Conservation (phyloP, 306 rosid species). For the Aeschynomene evenia region DNA sequence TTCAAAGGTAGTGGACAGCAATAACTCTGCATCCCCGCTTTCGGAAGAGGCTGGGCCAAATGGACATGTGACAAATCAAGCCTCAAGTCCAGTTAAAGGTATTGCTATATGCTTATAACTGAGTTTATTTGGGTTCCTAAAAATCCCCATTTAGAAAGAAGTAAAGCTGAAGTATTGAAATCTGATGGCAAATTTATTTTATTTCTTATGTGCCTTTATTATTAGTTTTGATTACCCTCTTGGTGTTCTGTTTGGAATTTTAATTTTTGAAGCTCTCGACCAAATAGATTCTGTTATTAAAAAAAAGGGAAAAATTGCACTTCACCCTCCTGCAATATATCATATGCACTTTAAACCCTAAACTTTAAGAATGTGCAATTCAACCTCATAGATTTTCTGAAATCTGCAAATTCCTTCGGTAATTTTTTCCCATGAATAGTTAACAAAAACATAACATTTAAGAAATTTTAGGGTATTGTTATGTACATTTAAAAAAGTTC, state of each 20-base stretch:
- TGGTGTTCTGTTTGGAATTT: not conserved
- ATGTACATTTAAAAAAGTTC: no score
- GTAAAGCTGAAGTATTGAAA: not conserved
- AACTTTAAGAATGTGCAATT: no score
- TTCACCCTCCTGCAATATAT: no score
- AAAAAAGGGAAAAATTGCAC: no score
- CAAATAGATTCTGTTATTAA: not conserved
- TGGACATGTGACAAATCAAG: conserved; percentile 62
- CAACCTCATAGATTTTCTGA: no score
- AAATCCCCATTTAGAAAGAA: not conserved
- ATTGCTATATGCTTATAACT: not conserved
- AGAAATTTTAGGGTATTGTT: no score
- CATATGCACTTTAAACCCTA: no score
- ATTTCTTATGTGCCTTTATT: not conserved
- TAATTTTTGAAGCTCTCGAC: not conserved
- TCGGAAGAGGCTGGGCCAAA: conserved; percentile 85
- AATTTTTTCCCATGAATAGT: no score
- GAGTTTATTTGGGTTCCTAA: not conserved
- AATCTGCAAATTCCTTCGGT: no score
- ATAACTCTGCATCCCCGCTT: conserved; percentile 86
- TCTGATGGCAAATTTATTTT: not conserved
- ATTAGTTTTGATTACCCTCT: not conserved
- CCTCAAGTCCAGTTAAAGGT: conserved; percentile 89
- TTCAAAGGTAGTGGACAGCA: conserved; percentile 69
- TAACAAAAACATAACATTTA: no score